Evolutionary conservation across 1,284 basidiomycete species (phyloP).

Genomic region (Trametes versicolor): DNA sequence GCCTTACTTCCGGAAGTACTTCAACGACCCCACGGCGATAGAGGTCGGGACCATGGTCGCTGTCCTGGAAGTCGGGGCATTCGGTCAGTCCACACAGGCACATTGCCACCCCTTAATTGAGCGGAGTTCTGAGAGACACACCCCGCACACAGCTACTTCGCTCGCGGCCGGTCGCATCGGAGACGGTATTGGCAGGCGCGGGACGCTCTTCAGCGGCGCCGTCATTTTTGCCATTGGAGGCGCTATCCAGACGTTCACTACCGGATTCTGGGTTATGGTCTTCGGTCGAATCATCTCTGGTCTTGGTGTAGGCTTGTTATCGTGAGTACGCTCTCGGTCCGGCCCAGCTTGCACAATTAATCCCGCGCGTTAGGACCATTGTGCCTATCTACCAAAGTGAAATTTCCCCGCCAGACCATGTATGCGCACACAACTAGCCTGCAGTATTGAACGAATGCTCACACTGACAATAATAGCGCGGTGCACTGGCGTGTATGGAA

Average conservation of each 20-base stretch:
- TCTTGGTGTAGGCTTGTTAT: constrained; percentile 93
- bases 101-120: constrained; percentile 12
- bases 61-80: constrained; percentile 91
- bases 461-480: constrained; percentile 63
- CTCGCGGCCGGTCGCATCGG: constrained; percentile 90
- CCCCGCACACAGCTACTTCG: constrained; percentile 75
- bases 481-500: constrained; percentile 94
- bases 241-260: constrained; percentile 88
- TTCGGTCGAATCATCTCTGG: constrained; percentile 90
- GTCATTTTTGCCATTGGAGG: constrained; percentile 91
- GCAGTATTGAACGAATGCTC: constrained; percentile 27
- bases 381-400: constrained; percentile 99
- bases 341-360: constrained; percentile 19
- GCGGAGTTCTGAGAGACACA: constrained; percentile 23
- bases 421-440: constrained; percentile 49
- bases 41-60: constrained; percentile 91
- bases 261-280: constrained; percentile 88
- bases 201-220: constrained; percentile 90
- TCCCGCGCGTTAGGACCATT: constrained; percentile 72
- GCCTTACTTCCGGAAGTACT: constrained; percentile 87
- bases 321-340: constrained; percentile 59
- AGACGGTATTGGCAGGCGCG: constrained; percentile 88
- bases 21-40: constrained; percentile 79
- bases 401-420: constrained; percentile 94
- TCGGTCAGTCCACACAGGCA: constrained; percentile 63